Evolutionary conservation across 2,329 filamentous ascomycete genomes (phyloP).

Genomic region (Zymoseptoria crescenta): DNA sequence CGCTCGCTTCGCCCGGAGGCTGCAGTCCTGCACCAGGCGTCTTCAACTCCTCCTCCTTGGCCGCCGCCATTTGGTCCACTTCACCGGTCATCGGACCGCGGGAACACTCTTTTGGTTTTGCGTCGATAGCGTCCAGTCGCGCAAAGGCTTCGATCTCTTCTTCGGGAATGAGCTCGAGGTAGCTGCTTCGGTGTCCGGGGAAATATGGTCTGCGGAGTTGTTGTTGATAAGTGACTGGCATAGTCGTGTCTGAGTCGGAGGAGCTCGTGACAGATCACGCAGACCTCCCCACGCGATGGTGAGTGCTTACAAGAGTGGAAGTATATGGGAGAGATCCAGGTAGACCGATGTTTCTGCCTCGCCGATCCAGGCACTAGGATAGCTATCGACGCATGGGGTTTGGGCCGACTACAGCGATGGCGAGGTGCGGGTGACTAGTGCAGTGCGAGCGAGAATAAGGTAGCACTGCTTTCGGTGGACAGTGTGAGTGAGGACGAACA

Average conservation of each 20-base stretch:
- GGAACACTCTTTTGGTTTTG: conserved; percentile 6
- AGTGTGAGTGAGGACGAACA: too few relatives aligned
- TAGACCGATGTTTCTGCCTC: neutral
- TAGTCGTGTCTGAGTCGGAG: neutral
- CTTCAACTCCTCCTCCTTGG: conserved; percentile 23
- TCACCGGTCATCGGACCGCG: neutral
- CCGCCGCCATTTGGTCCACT: conserved; percentile 25
- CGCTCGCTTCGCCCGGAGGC: conserved; percentile 10
- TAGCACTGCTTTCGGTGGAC: too few relatives aligned
- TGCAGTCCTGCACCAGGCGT: conserved; percentile 9
- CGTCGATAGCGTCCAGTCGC: conserved; percentile 22
- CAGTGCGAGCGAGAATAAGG: too few relatives aligned
- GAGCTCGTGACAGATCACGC: neutral
- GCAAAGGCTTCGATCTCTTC: conserved; percentile 23
- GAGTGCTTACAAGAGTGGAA: neutral
- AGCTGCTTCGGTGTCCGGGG: conserved; percentile 20
- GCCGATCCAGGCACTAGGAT: neutral
- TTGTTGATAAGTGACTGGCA: conserved; percentile 15
- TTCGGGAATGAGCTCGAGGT: conserved; percentile 25
- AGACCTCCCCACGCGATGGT: neutral
- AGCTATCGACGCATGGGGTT: neutral
- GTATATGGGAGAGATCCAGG: neutral
- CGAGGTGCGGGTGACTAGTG: neutral
- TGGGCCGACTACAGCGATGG: neutral
- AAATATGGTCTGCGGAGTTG: conserved; percentile 20